Conservation (phyloP, 352 stramenopile species). For the Globisporangium sylvaticum region DNA sequence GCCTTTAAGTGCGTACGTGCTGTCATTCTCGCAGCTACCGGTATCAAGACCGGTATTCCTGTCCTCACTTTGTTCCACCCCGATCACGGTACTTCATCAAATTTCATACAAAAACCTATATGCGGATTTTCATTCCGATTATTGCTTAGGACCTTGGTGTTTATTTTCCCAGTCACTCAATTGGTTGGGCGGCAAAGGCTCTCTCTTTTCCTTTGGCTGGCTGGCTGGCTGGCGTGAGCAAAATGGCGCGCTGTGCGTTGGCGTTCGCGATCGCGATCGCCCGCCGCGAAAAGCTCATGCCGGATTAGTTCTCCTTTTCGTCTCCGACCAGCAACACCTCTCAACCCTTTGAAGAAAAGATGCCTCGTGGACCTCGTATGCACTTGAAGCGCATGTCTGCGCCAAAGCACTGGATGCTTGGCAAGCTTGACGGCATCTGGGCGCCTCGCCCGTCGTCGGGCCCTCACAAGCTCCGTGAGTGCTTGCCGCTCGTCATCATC, state of each 20-base stretch:
- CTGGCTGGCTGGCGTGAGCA: neutral
- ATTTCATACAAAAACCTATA: neutral
- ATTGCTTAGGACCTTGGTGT: neutral
- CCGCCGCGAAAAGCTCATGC: neutral
- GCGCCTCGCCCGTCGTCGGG: conserved; percentile 92
- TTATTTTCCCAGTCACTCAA: neutral
- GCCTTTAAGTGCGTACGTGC: no score
- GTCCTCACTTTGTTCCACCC: neutral
- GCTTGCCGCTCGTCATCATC: conserved; percentile 97
- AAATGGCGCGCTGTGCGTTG: neutral
- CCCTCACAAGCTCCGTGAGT: conserved; percentile 98
- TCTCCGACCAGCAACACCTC: conserved; percentile 28
- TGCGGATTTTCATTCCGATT: neutral
- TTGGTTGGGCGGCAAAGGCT: neutral
- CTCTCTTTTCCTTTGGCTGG: neutral
- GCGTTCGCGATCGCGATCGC: no score
- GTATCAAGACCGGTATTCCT: neutral
- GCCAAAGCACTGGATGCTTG: conserved; percentile 89
- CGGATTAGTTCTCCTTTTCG: conserved; percentile 56
- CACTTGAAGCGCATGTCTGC: conserved; percentile 86
- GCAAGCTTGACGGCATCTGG: conserved; percentile 91
- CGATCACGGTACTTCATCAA: neutral
- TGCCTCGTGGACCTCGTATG: conserved; percentile 85
- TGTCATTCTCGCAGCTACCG: neutral
- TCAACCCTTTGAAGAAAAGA: conserved; percentile 24